Evolutionary conservation across 495 filamentous ascomycete genomes (phyloP), one percentile per base, ranked within the genome.

Genomic region (Trichoderma erinaceum): DNA sequence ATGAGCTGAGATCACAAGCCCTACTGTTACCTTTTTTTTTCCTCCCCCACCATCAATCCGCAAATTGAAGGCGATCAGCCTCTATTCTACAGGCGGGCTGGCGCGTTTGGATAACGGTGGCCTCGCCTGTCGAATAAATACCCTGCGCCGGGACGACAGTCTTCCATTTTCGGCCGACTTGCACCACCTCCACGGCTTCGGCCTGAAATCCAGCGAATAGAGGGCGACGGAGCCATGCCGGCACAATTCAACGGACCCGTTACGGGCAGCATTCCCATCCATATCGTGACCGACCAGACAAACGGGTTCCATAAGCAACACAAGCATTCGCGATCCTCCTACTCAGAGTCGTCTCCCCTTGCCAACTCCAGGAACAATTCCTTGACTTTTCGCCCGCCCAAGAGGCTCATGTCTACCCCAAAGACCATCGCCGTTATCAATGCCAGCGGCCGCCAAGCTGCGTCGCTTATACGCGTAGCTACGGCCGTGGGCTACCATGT

Each of bases 361-460:
- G 72, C 76, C 27, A 32, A 32, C 65, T 83, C 81, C 0, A 75
- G 81, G 69, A 82, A 81, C 67, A 82, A 81, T 69, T 82, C 78
- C 16, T 66, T 81, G 66, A 81, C 72, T 8, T 81, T 82, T 70
- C 82, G 84, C 21, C 84, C 84, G 4, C 71, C 80, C 15, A 86
- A 86, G 71, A 76, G 84, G 67, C 75, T 79, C 41, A 82, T 80
- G 71, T 81, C 81, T 64, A 82, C 83, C 67, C 82, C 85, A 50
- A 91, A 93, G 80, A 93, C 88, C 63, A 92, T 97, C 71, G 93
- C 92, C 71, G 89, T 95, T 73, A 92, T 97, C 76, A 98, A 98
- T 78, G 88, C 89, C 76, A 91, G 90, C 70, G 94, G 94, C 69
- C 89, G 94, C 69, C 94, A 98, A 83, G 92, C 93, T 41, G 94